Conservation (phyloP, 805 yeast genomes). For the Monosporozyma solicola region DNA sequence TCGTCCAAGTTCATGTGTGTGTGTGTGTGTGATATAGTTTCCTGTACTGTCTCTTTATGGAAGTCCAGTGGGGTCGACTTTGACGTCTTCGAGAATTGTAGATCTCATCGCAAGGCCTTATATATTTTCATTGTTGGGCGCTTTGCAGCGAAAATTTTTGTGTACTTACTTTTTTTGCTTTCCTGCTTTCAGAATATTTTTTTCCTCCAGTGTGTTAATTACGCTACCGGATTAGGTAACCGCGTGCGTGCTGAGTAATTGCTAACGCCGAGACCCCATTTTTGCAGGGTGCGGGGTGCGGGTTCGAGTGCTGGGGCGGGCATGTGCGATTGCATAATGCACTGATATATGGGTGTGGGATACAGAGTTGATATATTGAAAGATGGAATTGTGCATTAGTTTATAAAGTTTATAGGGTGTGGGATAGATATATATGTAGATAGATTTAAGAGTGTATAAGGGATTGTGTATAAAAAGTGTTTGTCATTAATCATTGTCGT, state of each 20-base stretch:
- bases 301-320: not conserved
- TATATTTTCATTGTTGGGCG: not conserved
- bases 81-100: not conserved
- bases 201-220: not conserved
- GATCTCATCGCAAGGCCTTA: not conserved
- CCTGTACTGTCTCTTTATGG: no score
- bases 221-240: not conserved
- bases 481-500: not conserved
- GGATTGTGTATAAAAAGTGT: not conserved
- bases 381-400: not conserved
- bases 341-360: no score
- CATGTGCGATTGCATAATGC: no score
- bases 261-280: not conserved
- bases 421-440: not conserved
- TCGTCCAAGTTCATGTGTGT: not conserved
- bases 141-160: not conserved
- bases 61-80: not conserved
- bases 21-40: not conserved
- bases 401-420: not conserved
- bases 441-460: not conserved
- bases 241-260: not conserved
- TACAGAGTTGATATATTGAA: no score
- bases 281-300: not conserved
- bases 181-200: no score
- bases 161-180: not conserved